Conservation (phyloP, 768 basidiomycete species). For the Russula ochroleuca region DNA sequence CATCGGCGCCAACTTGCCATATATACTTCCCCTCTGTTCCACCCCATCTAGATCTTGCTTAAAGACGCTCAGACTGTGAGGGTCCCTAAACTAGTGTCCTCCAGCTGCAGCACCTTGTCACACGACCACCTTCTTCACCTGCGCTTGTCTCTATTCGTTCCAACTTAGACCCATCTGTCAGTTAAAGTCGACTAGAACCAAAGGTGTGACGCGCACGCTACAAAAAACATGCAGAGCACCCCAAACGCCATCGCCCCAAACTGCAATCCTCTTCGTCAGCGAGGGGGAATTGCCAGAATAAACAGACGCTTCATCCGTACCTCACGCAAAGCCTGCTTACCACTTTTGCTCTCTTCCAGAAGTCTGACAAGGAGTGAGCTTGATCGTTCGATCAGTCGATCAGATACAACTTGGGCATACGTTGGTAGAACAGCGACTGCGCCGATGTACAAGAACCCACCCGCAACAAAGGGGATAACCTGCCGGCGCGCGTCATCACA, state of each 20-base stretch:
- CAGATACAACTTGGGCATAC: conserved; percentile 45
- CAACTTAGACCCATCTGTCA: conserved; percentile 45
- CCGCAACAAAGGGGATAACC: conserved; percentile 88
- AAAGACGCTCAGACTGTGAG: conserved; percentile 1
- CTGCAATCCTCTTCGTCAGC: conserved; percentile 40
- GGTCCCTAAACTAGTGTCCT: conserved; percentile 12
- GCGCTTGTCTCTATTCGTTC: conserved; percentile 58
- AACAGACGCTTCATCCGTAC: conserved; percentile 40
- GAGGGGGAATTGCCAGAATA: conserved; percentile 3
- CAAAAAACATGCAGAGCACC: conserved; percentile 86
- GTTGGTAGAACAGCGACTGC: conserved; percentile 88
- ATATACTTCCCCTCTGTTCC: not conserved
- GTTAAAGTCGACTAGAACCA: conserved; percentile 13
- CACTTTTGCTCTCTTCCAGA: conserved; percentile 83
- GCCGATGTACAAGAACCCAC: conserved; percentile 91
- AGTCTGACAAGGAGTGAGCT: conserved; percentile 44
- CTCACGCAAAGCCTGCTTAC: conserved; percentile 86
- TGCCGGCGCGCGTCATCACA: conserved; percentile 34
- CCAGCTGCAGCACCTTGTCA: conserved; percentile 16
- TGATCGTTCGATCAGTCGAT: conserved; percentile 19
- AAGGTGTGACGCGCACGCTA: conserved; percentile 61
- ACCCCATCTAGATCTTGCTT: conserved; percentile 15
- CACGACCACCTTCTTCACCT: conserved; percentile 23
- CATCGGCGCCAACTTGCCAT: not conserved
- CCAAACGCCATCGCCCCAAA: conserved; percentile 91